Percentiles rank a stretch among this genome's conserved stretches.
Evolutionary conservation across 805 yeast genomes (phyloP).

Genomic region (Teunomyces gatunensis): DNA sequence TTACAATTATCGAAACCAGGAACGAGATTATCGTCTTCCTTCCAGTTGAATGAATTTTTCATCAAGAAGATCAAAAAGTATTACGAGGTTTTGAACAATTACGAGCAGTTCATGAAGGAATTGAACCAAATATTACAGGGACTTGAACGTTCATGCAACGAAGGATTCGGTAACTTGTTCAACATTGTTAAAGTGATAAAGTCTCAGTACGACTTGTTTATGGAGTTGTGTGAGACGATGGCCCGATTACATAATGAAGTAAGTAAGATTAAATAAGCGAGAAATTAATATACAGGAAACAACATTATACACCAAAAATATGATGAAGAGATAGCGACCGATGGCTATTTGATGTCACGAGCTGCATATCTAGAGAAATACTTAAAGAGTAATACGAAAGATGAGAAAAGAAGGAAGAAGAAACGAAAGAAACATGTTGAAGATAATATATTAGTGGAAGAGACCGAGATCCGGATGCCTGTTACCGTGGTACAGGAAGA

Average conservation of each 20-base stretch:
- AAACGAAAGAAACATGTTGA: not conserved
- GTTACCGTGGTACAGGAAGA: not conserved
- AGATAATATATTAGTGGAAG: not conserved
- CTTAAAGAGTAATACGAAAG: not conserved
- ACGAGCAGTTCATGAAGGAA: slow-evolving; percentile 63
- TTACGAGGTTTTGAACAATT: slow-evolving; percentile 47
- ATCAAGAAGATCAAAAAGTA: slow-evolving; percentile 50
- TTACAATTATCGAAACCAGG: slow-evolving; percentile 54
- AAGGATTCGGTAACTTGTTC: slow-evolving; percentile 39
- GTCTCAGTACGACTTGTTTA: slow-evolving; percentile 66
- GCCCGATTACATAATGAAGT: slow-evolving; percentile 61
- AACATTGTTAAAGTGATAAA: slow-evolving; percentile 60
- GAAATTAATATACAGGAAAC: not conserved
- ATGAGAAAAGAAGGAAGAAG: not conserved
- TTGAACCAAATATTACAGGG: slow-evolving; percentile 51
- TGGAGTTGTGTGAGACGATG: slow-evolving; percentile 71
- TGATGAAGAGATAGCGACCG: not conserved
- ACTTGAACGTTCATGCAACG: slow-evolving; percentile 35
- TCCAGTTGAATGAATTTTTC: slow-evolving; percentile 57
- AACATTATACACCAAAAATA: too few species aligned
- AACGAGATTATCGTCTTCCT: slow-evolving; percentile 51
- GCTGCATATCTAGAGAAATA: slow-evolving; percentile 1
- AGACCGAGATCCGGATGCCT: slow-evolving; percentile 15
- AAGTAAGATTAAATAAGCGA: slow-evolving; percentile 10
- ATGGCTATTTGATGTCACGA: not conserved